phyloP scores from a whole-genome alignment of 2,329 filamentous ascomycete species.

The Trichoderma sp. region DNA sequence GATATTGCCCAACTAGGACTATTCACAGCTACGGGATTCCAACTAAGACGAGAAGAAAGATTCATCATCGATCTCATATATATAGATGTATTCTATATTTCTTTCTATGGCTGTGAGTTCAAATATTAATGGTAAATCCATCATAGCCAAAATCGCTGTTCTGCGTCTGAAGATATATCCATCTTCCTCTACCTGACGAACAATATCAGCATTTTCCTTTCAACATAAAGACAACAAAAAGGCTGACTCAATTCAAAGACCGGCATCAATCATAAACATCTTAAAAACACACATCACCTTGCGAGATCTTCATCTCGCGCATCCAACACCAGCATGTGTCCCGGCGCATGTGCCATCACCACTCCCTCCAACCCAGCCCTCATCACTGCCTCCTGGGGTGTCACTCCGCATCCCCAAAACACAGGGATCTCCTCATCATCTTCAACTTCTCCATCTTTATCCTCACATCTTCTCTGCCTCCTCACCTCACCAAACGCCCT shows the following conservation, averaged over 20 bases:
- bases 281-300: not conserved
- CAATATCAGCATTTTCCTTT: not conserved
- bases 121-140: too few relatives aligned
- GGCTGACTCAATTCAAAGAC: not conserved
- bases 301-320: constrained; percentile 40
- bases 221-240: not conserved
- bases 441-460: constrained; percentile 8
- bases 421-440: constrained; percentile 46
- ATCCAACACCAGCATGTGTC: constrained; percentile 61
- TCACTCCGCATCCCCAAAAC: constrained; percentile 65
- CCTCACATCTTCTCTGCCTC: constrained; percentile 25
- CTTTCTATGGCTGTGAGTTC: too few relatives aligned
- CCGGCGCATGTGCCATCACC: constrained; percentile 60
- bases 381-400: constrained; percentile 63
- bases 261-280: not conserved
- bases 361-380: constrained; percentile 50
- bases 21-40: not conserved
- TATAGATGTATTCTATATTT: too few relatives aligned
- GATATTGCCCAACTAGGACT: not conserved
- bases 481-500: constrained; percentile 30
- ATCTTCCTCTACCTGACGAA: not conserved
- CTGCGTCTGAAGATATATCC: not conserved
- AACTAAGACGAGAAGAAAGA: not conserved
- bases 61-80: not conserved
- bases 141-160: not conserved